Evolutionary conservation across 23 red algal species (phyloP), one percentile per base, ranked within the genome.

Genomic region (Chondrus crispus): DNA sequence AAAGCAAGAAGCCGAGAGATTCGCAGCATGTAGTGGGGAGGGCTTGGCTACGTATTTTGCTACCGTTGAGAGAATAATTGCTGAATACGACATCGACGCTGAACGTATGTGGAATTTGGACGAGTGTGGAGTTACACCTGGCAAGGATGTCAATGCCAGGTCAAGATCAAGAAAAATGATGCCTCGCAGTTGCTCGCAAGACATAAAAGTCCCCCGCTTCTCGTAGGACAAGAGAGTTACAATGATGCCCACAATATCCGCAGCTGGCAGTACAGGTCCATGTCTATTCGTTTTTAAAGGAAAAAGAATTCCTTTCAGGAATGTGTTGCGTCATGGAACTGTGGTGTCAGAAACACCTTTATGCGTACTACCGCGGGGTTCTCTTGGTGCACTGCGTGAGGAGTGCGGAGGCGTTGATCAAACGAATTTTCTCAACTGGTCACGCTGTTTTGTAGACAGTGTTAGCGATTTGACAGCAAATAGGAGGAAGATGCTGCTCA

Each of bases 211-310:
- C 24, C 41, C 10, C 16, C 18, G 46, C 6, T 70, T 46, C 55
- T 39, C 37, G 29, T 72, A 50, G 40, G 53, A 86, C n/a, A 2
- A 91, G 26, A 20, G 75, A 33, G 47, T 91, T 54, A 91, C 87
- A 42, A 43, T 91, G 22, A 81, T 62, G 48, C 51, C 10, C 10
- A 46, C 66, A 6, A 72, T 90, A 28, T 57, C 44, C 35, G 87
- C 45, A 44, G n/a, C 24, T 22, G 87, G 64, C 60, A 20, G 0
- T 9, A 42, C 35, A 51, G 52, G 57, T 37, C 72, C 32, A 0
- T 50, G 48, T 22, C 46, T 91, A 20, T 50, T 62, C 26, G n/a
- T 91, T 12, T 68, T 91, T 42, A 63, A 78, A 50, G 74, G 87
- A 36, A 62, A 58, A 38, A 39, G 29, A 66, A 66, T 80, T 66